Evolutionary conservation across 2,329 filamentous ascomycete genomes (phyloP).

Genomic region (Penicillium sp.): DNA sequence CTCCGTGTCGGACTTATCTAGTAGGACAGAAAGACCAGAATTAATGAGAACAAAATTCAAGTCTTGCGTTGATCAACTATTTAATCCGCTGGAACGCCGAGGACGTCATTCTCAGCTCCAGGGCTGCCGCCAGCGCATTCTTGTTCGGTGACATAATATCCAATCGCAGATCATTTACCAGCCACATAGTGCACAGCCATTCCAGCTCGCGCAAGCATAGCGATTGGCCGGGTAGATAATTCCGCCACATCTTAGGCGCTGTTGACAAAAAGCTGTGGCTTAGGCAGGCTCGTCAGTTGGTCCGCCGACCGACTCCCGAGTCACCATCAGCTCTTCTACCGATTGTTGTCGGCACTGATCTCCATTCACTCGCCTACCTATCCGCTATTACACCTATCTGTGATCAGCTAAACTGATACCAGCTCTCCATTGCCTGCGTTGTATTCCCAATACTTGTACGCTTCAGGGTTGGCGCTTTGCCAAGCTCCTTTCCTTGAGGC

Average conservation of each 20-base stretch:
- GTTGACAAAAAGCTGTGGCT: background rate
- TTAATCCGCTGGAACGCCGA: background rate
- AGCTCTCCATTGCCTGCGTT: slow-evolving; percentile 1
- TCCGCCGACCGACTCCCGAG: background rate
- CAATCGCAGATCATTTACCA: background rate
- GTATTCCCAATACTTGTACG: slow-evolving; percentile 17
- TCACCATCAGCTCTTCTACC: slow-evolving; percentile 1
- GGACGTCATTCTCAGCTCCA: background rate
- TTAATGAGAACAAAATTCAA: background rate
- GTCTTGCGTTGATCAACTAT: background rate
- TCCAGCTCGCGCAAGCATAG: background rate
- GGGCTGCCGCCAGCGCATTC: background rate
- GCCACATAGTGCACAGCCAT: background rate
- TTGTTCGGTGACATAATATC: background rate
- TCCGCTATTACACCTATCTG: slow-evolving; percentile 8
- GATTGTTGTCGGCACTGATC: background rate
- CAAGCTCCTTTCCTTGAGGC: slow-evolving; percentile 35
- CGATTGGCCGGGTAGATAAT: background rate
- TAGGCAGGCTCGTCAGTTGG: background rate
- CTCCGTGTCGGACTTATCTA: background rate
- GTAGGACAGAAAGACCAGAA: background rate
- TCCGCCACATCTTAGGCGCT: slow-evolving; percentile 8
- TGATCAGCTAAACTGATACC: slow-evolving; percentile 8
- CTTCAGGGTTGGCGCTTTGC: slow-evolving; percentile 33
- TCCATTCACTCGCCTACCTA: slow-evolving; percentile 11